Conservation (phyloP, 768 basidiomycete genomes). For the Tylopilus sp. region DNA sequence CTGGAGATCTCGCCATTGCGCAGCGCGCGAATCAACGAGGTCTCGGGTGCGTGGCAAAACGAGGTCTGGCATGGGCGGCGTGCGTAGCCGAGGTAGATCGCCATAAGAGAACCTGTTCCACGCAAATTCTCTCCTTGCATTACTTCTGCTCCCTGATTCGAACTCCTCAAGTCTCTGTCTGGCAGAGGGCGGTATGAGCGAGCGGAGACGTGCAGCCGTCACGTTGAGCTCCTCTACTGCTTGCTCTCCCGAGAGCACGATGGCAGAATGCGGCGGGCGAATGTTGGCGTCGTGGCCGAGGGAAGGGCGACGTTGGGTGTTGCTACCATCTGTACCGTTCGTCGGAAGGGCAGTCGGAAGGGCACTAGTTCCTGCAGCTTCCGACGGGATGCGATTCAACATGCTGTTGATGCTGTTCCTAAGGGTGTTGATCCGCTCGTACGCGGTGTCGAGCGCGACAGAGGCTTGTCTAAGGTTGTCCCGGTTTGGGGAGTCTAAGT, state of each 20-base stretch:
- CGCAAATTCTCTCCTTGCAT: constrained; percentile 13
- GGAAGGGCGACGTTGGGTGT: constrained; percentile 9
- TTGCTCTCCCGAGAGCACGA: constrained; percentile 29
- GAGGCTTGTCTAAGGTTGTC: constrained; percentile 48
- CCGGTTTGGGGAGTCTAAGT: constrained; percentile 27
- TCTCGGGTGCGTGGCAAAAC: constrained; percentile 20
- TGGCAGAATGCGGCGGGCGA: constrained; percentile 29
- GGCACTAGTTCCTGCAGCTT: constrained; percentile 12
- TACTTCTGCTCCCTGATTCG: constrained; percentile 16
- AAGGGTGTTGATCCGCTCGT: constrained; percentile 52
- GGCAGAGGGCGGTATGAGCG: constrained; percentile 28
- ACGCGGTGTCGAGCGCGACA: constrained; percentile 51
- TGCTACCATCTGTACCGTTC: background rate
- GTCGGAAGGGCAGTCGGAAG: background rate
- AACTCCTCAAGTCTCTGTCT: constrained; percentile 34
- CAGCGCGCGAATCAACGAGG: constrained; percentile 11
- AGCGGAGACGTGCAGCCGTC: constrained; percentile 28
- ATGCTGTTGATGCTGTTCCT: constrained; percentile 49
- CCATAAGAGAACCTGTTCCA: constrained; percentile 23
- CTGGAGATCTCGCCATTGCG: constrained; percentile 21
- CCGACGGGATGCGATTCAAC: constrained; percentile 38
- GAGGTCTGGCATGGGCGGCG: constrained; percentile 30
- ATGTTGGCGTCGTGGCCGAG: constrained; percentile 21
- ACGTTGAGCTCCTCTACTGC: constrained; percentile 26
- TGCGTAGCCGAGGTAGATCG: constrained; percentile 23